phyloP scores from a whole-genome alignment of 31 red algal genomes.

The Odonthalia washingtoniensis region DNA sequence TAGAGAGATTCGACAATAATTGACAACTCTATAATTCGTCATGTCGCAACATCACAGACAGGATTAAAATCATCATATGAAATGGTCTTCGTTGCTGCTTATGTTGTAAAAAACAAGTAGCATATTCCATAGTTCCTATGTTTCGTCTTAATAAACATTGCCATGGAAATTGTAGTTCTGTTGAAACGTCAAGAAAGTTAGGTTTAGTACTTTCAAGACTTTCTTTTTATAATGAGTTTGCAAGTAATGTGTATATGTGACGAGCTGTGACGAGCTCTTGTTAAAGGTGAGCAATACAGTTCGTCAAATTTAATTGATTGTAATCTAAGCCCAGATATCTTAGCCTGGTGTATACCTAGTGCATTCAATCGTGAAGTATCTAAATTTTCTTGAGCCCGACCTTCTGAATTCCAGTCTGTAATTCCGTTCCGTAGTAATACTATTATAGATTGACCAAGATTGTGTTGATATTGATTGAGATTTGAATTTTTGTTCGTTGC shows the following conservation, averaged over 20 bases:
- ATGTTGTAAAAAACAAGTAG: slow-evolving; percentile 33
- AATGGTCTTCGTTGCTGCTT: slow-evolving; percentile 48
- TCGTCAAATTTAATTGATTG: slow-evolving; percentile 39
- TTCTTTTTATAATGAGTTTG: slow-evolving; percentile 40
- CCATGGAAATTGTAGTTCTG: slow-evolving; percentile 73
- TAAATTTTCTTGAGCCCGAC: slow-evolving; percentile 70
- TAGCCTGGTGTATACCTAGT: slow-evolving; percentile 59
- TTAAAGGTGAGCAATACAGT: slow-evolving; percentile 63
- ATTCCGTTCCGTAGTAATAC: slow-evolving; percentile 77
- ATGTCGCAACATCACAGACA: slow-evolving; percentile 45
- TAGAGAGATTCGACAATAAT: too few species aligned
- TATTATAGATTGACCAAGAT: slow-evolving; percentile 36
- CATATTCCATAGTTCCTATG: slow-evolving; percentile 29
- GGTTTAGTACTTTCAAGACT: slow-evolving; percentile 16
- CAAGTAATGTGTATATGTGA: slow-evolving; percentile 23
- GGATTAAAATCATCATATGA: slow-evolving; percentile 64
- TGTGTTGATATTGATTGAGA: slow-evolving; percentile 40
- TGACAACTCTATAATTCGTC: slow-evolving; percentile 91
- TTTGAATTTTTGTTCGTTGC: slow-evolving; percentile 5
- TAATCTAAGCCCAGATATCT: slow-evolving; percentile 33
- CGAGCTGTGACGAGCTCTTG: slow-evolving; percentile 53
- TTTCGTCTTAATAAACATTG: slow-evolving; percentile 49
- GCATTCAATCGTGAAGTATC: slow-evolving; percentile 70
- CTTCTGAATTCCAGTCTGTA: slow-evolving; percentile 78
- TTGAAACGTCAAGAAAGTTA: slow-evolving; percentile 43